Percentiles rank a stretch among this genome's conserved stretches.
Conservation (phyloP, 1,139 yeast genomes). For the Sugiyamaella paludigena region DNA sequence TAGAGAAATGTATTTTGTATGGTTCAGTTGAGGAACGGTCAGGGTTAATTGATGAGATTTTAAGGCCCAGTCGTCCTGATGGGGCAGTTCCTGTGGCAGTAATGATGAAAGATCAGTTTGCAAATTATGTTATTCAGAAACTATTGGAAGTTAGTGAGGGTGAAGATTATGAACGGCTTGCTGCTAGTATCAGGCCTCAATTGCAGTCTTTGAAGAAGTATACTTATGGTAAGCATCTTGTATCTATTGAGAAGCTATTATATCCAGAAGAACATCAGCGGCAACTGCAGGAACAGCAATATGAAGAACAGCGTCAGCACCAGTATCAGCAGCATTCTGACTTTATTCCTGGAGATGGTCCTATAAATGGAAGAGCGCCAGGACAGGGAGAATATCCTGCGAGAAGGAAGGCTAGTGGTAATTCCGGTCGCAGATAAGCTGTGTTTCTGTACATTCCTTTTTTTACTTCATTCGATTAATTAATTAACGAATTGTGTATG, state of each 20-base stretch:
- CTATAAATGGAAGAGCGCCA: neutral
- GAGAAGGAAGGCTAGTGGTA: neutral
- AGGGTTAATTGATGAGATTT: constrained; percentile 59
- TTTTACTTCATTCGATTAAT: neutral
- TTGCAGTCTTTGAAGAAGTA: constrained; percentile 41
- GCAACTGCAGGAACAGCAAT: no score
- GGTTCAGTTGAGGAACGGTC: constrained; percentile 65
- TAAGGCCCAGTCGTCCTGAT: constrained; percentile 47
- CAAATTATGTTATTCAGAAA: constrained; percentile 94
- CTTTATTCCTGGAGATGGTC: neutral
- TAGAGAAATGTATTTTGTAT: constrained; percentile 83
- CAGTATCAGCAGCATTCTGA: neutral
- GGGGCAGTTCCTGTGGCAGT: constrained; percentile 41
- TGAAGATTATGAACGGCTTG: constrained; percentile 47
- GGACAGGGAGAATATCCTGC: no score
- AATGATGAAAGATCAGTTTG: constrained; percentile 98
- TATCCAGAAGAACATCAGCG: constrained; percentile 14
- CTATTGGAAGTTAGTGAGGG: constrained; percentile 79
- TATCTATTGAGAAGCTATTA: constrained; percentile 73
- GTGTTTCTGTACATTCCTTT: constrained; percentile 10
- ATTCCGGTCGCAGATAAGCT: neutral
- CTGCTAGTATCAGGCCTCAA: constrained; percentile 41
- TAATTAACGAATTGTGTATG: constrained; percentile 8
- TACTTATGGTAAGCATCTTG: constrained; percentile 74
- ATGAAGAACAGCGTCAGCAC: no score